Conservation (phyloP, 2,329 filamentous ascomycete genomes). For the Tolypocladium endophyticum region DNA sequence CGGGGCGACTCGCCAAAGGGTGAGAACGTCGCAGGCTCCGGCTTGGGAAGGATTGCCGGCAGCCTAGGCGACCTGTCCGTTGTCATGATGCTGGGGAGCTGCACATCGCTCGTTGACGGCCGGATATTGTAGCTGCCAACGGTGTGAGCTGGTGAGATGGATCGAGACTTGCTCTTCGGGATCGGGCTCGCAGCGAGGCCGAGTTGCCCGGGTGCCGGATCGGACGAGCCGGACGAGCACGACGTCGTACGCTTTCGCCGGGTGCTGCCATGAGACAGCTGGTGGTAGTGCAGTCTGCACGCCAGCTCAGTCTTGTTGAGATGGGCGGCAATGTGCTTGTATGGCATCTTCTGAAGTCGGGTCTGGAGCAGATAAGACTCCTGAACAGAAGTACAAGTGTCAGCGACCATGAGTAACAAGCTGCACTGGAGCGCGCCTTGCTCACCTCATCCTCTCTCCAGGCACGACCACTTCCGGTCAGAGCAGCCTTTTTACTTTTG, state of each 20-base stretch:
- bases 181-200: constrained; percentile 39
- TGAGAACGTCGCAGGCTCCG: constrained; percentile 37
- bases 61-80: constrained; percentile 35
- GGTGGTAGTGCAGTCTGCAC: constrained; percentile 79
- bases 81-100: constrained; percentile 42
- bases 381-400: constrained; percentile 28
- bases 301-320: constrained; percentile 82
- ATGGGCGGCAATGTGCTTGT: constrained; percentile 79
- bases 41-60: constrained; percentile 57
- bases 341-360: constrained; percentile 78
- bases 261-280: constrained; percentile 72
- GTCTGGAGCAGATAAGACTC: constrained; percentile 78
- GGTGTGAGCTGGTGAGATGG: constrained; percentile 36
- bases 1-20: constrained; percentile 24
- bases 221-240: constrained; percentile 51
- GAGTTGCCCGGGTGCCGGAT: constrained; percentile 39
- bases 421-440: background rate
- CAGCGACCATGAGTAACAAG: background rate
- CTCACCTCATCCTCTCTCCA: constrained; percentile 81
- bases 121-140: constrained; percentile 32
- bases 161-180: constrained; percentile 36
- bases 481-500: constrained; percentile 57
- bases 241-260: constrained; percentile 68
- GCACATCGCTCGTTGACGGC: constrained; percentile 36
- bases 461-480: constrained; percentile 65